Evolutionary conservation across 345 rosid species (phyloP).

Genomic region (Euphorbia lathyris): DNA sequence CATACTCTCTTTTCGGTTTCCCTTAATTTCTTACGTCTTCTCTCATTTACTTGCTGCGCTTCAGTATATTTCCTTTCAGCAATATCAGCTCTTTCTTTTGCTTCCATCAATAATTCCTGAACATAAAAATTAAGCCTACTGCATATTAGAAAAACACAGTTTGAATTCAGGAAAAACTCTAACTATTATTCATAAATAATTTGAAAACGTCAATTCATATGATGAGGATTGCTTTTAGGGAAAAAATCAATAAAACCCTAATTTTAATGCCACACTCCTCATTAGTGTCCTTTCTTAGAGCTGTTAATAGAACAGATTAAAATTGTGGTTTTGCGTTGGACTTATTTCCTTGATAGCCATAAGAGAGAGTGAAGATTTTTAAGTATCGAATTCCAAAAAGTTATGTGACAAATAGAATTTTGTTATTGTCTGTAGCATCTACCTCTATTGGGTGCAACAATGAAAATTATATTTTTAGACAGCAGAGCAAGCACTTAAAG

Average conservation of each 20-base stretch:
- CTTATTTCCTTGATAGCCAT: not conserved
- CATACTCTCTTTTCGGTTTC: constrained; percentile 73
- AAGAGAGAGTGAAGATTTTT: not conserved
- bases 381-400: not conserved
- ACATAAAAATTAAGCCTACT: constrained; percentile 5
- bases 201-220: constrained; percentile 1
- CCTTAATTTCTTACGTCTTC: constrained; percentile 58
- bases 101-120: constrained; percentile 55
- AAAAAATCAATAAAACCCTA: not conserved
- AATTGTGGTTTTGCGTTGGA: not conserved
- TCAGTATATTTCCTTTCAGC: constrained; percentile 59
- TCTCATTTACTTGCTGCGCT: constrained; percentile 61
- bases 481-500: not conserved
- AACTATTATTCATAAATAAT: not conserved
- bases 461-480: not conserved
- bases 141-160: not conserved
- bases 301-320: not conserved
- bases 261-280: not conserved
- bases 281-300: not conserved
- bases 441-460: not conserved
- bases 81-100: constrained; percentile 75
- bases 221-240: too few relatives aligned
- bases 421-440: not conserved
- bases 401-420: not conserved
- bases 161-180: not conserved